Evolutionary conservation across 148 eudicot species (phyloP), one percentile per base, ranked within the genome.

Genomic region (Polygonum maritimum): DNA sequence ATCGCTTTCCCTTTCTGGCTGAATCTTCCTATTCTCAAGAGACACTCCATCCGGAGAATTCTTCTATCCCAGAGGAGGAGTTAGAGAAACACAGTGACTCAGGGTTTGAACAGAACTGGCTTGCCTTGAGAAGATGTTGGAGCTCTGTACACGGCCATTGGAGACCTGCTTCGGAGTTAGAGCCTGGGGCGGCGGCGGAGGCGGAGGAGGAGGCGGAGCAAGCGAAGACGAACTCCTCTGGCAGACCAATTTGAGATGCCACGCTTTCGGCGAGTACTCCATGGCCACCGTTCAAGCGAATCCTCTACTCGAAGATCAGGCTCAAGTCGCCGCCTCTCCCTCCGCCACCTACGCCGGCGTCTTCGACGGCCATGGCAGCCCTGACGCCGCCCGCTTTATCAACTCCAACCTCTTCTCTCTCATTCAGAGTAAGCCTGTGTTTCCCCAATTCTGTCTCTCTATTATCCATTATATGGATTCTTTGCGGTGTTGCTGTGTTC

Each of bases 351-450:
- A 78, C 72, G 90, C 92, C 40, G 98, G 98, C 16, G 96, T 94
- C 44, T 94, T 87, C 78, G 98, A 94, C 60, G 98, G 98, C 36
- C 98, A 94, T 78, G 98, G 98, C 35, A 97, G 98, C n/a, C 92
- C 97, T 35, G 92, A 94, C 69, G 93, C 98, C 31, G 86, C 98
- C 15, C 87, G 90, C 2, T 94, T 94, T 54, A 87, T 94, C 52
- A 90, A 86, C 63, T 79, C 83, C 13, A 79, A 85, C 75, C 91
- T 94, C 58, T 94, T 92, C 44, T 80, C 87, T 69, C 81, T 82
- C 74, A 76, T 94, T 36, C 89, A 84, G 47, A 84, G 98, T 94
- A 86, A 35, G 85, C 80, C 48, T 76, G 12, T 26, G 7, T 3
- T 15, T 47, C 7, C 10, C 1, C 14, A 51, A 48, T 15, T 54